Evolutionary conservation across 176 grass and related monocot species (phyloP).

Genomic region (Rhynchospora pubera): DNA sequence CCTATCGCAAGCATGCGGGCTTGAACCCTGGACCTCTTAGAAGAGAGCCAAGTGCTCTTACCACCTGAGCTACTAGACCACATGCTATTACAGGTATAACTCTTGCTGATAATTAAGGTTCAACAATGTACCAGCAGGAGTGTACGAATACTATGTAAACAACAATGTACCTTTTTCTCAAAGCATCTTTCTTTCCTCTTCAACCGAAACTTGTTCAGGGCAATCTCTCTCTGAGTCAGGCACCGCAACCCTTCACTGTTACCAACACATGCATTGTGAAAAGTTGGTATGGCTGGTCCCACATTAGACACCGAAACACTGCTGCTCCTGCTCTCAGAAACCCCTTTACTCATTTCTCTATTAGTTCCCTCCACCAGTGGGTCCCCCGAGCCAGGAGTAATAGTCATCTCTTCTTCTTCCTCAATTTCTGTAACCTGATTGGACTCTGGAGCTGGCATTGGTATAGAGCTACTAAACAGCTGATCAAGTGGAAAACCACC

Average conservation of each 20-base stretch:
- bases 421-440: conserved; percentile 9
- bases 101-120: background rate
- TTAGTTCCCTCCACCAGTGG: background rate
- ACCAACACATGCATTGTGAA: background rate
- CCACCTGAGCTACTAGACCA: no score
- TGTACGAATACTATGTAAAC: background rate
- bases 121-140: background rate
- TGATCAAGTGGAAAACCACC: conserved; percentile 53
- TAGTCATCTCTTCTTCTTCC: conserved; percentile 6
- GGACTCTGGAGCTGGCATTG: background rate
- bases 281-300: background rate
- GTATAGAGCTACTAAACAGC: conserved; percentile 13
- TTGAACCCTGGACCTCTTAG: no score
- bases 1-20: no score
- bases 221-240: conserved; percentile 61
- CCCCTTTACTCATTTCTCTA: background rate
- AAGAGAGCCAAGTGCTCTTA: no score
- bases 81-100: background rate
- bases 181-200: conserved; percentile 99
- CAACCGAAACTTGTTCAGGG: conserved; percentile 89
- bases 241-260: conserved; percentile 24
- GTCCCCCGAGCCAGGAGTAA: background rate
- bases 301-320: conserved; percentile 8
- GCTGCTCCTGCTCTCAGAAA: conserved; percentile 14
- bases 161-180: conserved; percentile 75